These are phyloP conservation scores for Penicillium cataractarum DNA, from an alignment of 495 filamentous ascomycete species.

Conservation along the genomic window DNA sequence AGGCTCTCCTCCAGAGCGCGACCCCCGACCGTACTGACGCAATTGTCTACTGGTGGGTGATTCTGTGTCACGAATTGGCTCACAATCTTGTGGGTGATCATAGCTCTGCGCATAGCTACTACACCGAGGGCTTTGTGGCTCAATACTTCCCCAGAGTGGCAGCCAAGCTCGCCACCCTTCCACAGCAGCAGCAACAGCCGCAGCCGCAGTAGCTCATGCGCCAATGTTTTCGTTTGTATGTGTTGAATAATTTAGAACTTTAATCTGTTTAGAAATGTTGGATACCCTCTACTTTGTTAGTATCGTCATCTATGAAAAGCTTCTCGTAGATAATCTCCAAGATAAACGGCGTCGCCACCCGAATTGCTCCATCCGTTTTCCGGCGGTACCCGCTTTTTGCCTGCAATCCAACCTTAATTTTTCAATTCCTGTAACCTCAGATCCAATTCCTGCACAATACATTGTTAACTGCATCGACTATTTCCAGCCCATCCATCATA, in stretches of 20 bases:
- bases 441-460: slow-evolving; percentile 18
- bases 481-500: not conserved
- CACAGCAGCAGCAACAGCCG: slow-evolving; percentile 5
- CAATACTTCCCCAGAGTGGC: slow-evolving; percentile 58
- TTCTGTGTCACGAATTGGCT: slow-evolving; percentile 88
- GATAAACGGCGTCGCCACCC: slow-evolving; percentile 16
- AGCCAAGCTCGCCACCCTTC: slow-evolving; percentile 37
- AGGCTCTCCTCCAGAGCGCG: slow-evolving; percentile 42
- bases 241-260: not conserved
- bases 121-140: slow-evolving; percentile 60
- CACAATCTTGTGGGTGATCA: slow-evolving; percentile 87
- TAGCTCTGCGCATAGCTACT: slow-evolving; percentile 82
- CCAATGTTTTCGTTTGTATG: not conserved
- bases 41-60: slow-evolving; percentile 87
- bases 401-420: slow-evolving; percentile 30
- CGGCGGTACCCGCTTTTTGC: slow-evolving; percentile 38
- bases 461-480: slow-evolving; percentile 15
- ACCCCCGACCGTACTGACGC: slow-evolving; percentile 62
- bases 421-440: slow-evolving; percentile 20
- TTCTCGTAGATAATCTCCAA: not conserved
- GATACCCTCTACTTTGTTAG: slow-evolving; percentile 12
- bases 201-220: not conserved
- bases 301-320: not conserved
- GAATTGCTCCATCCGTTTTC: slow-evolving; percentile 25
- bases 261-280: slow-evolving; percentile 1